Conservation (phyloP, 225 moss, liverwort and hornwort genomes). For the Sphagnum contortum region DNA sequence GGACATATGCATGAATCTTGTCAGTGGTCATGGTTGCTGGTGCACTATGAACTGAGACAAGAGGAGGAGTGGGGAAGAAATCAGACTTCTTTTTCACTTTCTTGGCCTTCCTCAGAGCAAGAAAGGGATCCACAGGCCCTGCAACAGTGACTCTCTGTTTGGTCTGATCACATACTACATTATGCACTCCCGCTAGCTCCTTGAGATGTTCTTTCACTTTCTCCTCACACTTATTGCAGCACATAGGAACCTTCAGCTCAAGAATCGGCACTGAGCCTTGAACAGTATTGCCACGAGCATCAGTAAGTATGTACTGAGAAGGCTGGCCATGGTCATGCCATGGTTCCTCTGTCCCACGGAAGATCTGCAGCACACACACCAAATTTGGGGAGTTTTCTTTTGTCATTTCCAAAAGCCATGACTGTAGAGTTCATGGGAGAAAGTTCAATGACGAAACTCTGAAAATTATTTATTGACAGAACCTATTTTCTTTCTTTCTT, state of each 20-base stretch:
- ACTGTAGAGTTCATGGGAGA: too few relatives aligned
- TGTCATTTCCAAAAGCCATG: too few relatives aligned
- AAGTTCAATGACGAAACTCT: too few relatives aligned
- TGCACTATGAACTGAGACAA: conserved; percentile 8
- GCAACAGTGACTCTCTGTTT: conserved; percentile 39
- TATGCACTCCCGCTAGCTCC: conserved; percentile 19
- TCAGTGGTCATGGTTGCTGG: conserved; percentile 14
- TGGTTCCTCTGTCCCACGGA: too few relatives aligned
- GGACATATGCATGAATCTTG: conserved; percentile 12
- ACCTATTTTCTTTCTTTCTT: too few relatives aligned
- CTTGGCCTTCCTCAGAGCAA: conserved; percentile 17
- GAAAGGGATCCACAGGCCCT: conserved; percentile 27
- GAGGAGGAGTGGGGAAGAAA: conserved; percentile 16
- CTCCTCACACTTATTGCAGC: conserved; percentile 46
- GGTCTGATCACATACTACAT: conserved; percentile 33
- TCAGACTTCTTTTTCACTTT: conserved; percentile 32
- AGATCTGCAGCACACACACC: too few relatives aligned
- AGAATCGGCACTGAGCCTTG: too few relatives aligned
- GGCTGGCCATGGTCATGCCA: too few relatives aligned
- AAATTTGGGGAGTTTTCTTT: too few relatives aligned
- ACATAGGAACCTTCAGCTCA: conserved; percentile 35
- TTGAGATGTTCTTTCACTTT: conserved; percentile 22
- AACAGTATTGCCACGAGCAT: too few relatives aligned
- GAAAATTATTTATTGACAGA: too few relatives aligned
- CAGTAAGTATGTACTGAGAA: too few relatives aligned